Conservation (phyloP, 2,329 filamentous ascomycete genomes). For the Hawksworthiomyces lignivorus region DNA sequence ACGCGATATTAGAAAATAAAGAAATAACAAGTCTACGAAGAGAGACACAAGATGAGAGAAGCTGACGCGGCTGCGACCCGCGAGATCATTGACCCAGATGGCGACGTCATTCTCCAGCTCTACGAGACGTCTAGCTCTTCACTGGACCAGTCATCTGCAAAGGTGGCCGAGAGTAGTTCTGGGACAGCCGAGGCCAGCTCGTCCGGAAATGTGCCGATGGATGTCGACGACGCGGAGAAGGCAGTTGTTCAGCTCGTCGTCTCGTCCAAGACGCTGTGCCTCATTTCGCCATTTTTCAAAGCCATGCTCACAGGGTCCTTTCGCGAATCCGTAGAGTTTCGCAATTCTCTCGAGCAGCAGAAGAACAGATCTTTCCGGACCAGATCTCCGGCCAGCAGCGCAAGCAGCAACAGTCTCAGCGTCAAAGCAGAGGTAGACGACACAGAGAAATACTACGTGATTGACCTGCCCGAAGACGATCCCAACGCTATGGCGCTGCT, state of each 20-base stretch:
- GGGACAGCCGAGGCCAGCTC: background rate
- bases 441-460: background rate
- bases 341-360: no score
- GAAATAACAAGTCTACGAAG: no score
- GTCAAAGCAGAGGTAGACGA: no score
- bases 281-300: constrained; percentile 13
- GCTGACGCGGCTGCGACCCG: background rate
- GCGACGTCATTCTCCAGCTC: constrained; percentile 3
- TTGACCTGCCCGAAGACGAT: constrained; percentile 14
- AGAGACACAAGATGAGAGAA: no score
- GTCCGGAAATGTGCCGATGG: no score
- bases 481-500: constrained; percentile 11
- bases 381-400: no score
- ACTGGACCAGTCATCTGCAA: background rate
- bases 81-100: background rate
- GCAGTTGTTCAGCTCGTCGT: constrained; percentile 12
- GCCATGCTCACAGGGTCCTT: constrained; percentile 10
- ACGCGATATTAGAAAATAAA: no score
- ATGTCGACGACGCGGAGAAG: background rate
- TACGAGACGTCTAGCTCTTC: no score
- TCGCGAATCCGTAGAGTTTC: constrained; percentile 8
- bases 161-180: no score
- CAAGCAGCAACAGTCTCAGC: no score
- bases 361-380: no score
- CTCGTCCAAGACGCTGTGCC: constrained; percentile 12